A percentile compares a stretch with the other conserved stretches of the same genome.
phyloP scores from a whole-genome alignment of 108 stramenopile genomes.

The Nannochloropsis gaditana region DNA sequence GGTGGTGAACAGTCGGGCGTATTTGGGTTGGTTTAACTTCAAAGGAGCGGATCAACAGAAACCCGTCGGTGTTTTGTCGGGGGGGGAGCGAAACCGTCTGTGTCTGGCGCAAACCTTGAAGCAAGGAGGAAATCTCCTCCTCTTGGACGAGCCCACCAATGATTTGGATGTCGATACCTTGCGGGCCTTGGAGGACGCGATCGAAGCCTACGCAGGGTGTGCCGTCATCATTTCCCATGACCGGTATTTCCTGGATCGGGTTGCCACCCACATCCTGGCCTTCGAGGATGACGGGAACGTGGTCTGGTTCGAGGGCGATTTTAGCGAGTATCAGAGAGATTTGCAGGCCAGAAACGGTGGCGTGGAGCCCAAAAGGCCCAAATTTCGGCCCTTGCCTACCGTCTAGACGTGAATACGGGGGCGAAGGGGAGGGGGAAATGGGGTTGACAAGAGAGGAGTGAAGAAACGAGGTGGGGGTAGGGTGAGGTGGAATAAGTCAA shows the following conservation, averaged over 20 bases:
- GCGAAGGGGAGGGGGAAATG: no score
- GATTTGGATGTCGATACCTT: conserved; percentile 84
- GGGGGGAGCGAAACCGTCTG: conserved; percentile 87
- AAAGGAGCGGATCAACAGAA: conserved; percentile 74
- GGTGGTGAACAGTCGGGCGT: conserved; percentile 61
- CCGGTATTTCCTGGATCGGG: conserved; percentile 86
- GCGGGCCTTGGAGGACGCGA: conserved; percentile 77
- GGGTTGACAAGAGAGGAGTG: no score
- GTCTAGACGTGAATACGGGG: background rate
- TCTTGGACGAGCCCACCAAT: conserved; percentile 91
- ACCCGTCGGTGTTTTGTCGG: conserved; percentile 65
- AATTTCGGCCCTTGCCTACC: conserved; percentile 42
- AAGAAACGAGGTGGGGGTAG: no score
- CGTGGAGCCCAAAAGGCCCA: conserved; percentile 45
- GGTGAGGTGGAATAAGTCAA: no score
- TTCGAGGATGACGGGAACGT: conserved; percentile 77
- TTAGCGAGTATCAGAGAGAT: conserved; percentile 43
- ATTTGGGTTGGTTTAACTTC: conserved; percentile 85
- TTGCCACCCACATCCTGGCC: conserved; percentile 85
- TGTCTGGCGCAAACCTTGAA: conserved; percentile 81
- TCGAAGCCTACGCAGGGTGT: conserved; percentile 83
- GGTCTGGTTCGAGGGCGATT: conserved; percentile 26
- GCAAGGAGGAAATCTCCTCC: conserved; percentile 70
- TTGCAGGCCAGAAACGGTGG: conserved; percentile 35
- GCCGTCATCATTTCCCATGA: conserved; percentile 91